Evolutionary conservation across 2,329 filamentous ascomycete genomes (phyloP), one percentile per base, ranked within the genome.

Genomic region (Beauveria sp.): DNA sequence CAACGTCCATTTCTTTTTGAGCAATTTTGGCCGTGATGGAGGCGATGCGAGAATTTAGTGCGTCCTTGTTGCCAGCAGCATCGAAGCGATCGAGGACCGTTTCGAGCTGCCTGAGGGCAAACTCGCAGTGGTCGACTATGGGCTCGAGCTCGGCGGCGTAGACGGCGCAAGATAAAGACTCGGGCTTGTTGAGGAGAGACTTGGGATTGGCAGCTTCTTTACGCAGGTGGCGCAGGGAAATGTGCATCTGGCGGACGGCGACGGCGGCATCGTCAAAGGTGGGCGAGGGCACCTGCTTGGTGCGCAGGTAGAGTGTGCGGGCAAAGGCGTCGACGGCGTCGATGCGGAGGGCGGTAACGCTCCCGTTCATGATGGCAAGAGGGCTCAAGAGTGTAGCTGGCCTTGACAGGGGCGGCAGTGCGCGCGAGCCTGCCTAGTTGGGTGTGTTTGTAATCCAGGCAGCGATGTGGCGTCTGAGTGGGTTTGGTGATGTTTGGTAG

Each of bases 271-370:
- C 76, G 59, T 75, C 75, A 62, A 84, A 82, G 47, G 80, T 76
- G 3, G 76, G 72, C 18, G 79, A 76, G 28, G 76, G 73, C 18
- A 67, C 69, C 26, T 73, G 68, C 64, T 79, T 79, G 56, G 80
- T 78, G 62, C 81, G 80, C 57, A 81, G 76, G 68, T 82, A 84
- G 18, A 86, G 76, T 54, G 77, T 77, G 52, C 80, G 79, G 52
- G 83, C 82, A 66, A 81, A 80, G 62, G 77, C 77, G 69, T 84
- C 82, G 67, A 84, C 76, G 54, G 76, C 76, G 69, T 84, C 81
- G 70, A 86, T 81, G 66, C 79, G 76, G 61, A 76, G 72, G 61
- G 75, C 70, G 62, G 71, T 68, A 7, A 22, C 41, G 40, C 44
- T 51, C 5, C 59, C 59, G 26, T 52, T 61, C 59, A 61, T 61